Base-by-base conservation (phyloP, 768 basidiomycete genomes). In the Auricularia sp. region DNA sequence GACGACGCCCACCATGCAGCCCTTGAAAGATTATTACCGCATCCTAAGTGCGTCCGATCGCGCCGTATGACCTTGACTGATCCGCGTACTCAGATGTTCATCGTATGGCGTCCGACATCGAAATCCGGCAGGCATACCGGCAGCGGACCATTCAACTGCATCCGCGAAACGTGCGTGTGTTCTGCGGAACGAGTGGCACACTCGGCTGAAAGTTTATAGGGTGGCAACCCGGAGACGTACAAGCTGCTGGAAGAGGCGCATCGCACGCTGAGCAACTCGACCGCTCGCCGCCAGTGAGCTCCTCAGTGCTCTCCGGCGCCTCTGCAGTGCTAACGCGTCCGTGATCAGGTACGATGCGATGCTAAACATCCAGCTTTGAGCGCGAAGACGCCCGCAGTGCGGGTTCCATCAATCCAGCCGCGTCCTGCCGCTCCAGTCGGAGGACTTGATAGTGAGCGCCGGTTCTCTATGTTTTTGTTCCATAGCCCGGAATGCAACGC, bases 201-300 rank as follows among this genome's bases (percentile, higher is more conserved):
- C 63, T 1, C 11, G 36, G 10, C 7, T 33, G 0, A 16, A 10
- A n/a, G 37, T 71, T 42, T 67, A 66, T 66, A 92, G 87, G 94
- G 95, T 34, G 95, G 95, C 34, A 91, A 94, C 72, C 94, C 96
- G 70, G 96, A 97, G 72, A 90, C 91, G 69, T 98, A 98, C 84
- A 97, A 98, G 75, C 81, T 93, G n/a, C 87, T 92, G 35, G 84
- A 80, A 0, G 93, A 94, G 74, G 90, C 91, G 2, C 81, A 94
- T 67, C 83, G 84, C 10, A 88, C 94, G 3, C 84, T 94, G 2
- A 92, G 90, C 0, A 92, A 94, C 69, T 81, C 90, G 1, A 78
- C 77, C 10, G 79, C 86, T 51, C 82, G 91, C 45, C 80, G 86
- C 68, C 83, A 90, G 51, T 59, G 33, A 21, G 56, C 13, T 29